Evolutionary conservation across 2,329 filamentous ascomycete species (phyloP).

Genomic region (Colletotrichum sp.): DNA sequence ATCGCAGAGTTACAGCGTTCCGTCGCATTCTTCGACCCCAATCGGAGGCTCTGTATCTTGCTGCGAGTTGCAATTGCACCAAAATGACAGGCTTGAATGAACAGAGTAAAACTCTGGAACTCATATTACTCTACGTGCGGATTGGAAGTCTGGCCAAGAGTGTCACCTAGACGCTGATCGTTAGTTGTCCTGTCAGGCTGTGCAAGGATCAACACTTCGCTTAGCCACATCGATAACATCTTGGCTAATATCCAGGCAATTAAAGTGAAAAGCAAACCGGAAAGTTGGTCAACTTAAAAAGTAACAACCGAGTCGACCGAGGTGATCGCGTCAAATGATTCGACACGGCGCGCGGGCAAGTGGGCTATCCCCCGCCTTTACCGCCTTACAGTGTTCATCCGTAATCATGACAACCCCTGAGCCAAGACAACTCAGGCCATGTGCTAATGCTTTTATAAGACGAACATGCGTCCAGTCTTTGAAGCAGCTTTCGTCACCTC

Average conservation of each 20-base stretch:
- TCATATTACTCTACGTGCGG: neutral
- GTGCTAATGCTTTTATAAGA: neutral
- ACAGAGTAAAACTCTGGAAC: neutral
- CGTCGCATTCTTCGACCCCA: neutral
- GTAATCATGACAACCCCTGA: neutral
- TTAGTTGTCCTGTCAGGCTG: neutral
- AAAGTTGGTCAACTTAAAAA: neutral
- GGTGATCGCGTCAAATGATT: neutral
- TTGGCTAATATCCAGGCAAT: neutral
- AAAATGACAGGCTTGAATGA: neutral
- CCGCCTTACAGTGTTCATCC: neutral
- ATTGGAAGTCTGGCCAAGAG: neutral
- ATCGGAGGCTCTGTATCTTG: neutral
- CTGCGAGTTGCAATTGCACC: neutral
- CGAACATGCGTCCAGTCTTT: neutral
- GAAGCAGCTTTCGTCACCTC: rapidly evolving
- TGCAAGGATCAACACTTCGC: neutral
- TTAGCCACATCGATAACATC: neutral
- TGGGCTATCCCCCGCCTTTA: neutral
- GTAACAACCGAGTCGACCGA: neutral
- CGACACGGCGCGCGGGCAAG: neutral
- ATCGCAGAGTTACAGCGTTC: neutral
- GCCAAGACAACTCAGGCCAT: neutral
- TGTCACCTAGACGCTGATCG: neutral
- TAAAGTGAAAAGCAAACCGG: neutral